Conservation (phyloP, 2,329 filamentous ascomycete species). For the Calonectria pauciramosa region DNA sequence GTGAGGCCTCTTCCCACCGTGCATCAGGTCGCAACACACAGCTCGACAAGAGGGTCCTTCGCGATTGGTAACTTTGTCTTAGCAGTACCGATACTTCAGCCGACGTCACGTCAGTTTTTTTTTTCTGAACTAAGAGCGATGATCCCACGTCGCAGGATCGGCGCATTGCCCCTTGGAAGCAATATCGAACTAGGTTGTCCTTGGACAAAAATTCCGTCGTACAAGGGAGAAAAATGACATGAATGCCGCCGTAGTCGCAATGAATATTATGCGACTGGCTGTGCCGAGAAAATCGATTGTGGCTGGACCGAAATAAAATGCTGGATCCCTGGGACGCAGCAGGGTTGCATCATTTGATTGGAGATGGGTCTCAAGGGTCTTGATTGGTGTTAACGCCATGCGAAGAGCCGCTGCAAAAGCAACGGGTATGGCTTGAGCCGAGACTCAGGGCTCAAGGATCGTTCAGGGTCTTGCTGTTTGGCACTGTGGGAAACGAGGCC, state of each 20-base stretch:
- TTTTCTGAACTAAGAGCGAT: conserved; percentile 15
- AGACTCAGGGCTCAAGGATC: background rate
- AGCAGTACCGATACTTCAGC: conserved; percentile 21
- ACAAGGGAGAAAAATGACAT: conserved; percentile 19
- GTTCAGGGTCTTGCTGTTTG: conserved; percentile 8
- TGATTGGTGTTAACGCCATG: conserved; percentile 12
- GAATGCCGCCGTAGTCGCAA: conserved; percentile 32
- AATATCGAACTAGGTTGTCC: conserved; percentile 15
- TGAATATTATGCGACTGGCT: conserved; percentile 25
- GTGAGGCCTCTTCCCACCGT: conserved; percentile 18
- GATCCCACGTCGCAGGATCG: conserved; percentile 34
- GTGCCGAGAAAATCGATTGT: background rate
- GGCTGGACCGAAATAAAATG: conserved; percentile 15
- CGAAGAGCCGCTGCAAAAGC: conserved; percentile 21
- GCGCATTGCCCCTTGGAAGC: conserved; percentile 21
- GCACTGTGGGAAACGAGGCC: background rate
- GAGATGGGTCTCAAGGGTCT: conserved; percentile 1
- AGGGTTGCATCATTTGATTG: conserved; percentile 10
- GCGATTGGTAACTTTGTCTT: conserved; percentile 19
- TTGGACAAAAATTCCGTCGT: conserved; percentile 12
- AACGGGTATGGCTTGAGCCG: conserved; percentile 14
- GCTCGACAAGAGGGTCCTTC: conserved; percentile 19
- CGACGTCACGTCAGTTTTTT: conserved; percentile 25
- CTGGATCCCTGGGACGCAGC: conserved; percentile 19
- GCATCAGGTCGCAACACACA: conserved; percentile 2